Percentiles rank a stretch among this genome's conserved stretches.
Conservation (phyloP, 305 asterid genomes). For the Fraxinus dipetala region DNA sequence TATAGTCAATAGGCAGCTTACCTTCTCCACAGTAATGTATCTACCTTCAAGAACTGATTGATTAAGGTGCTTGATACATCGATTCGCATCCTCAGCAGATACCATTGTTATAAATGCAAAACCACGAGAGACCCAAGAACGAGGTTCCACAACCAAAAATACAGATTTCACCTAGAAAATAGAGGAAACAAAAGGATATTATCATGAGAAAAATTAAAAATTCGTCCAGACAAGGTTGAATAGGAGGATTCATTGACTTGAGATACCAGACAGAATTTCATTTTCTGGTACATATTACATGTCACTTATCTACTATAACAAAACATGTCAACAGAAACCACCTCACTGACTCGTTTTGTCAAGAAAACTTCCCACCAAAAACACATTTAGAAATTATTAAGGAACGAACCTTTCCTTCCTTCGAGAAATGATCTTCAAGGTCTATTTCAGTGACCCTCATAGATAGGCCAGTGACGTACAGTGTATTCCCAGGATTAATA, state of each 20-base stretch:
- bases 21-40: slow-evolving; percentile 94
- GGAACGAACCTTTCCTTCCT: slow-evolving; percentile 83
- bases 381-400: background rate
- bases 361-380: background rate
- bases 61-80: slow-evolving; percentile 83
- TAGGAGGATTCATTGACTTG: background rate
- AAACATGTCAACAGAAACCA: background rate
- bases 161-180: slow-evolving; percentile 71
- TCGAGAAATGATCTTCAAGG: slow-evolving; percentile 93
- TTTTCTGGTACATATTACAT: background rate
- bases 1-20: slow-evolving; percentile 21
- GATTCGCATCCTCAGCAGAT: slow-evolving; percentile 69
- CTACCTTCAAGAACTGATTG: slow-evolving; percentile 94
- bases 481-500: slow-evolving; percentile 74
- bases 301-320: background rate
- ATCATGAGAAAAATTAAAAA: background rate
- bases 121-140: slow-evolving; percentile 88
- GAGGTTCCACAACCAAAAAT: slow-evolving; percentile 89
- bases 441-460: slow-evolving; percentile 88
- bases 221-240: background rate
- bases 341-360: background rate
- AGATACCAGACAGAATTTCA: background rate
- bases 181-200: slow-evolving; percentile 8
- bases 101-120: slow-evolving; percentile 91
- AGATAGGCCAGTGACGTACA: slow-evolving; percentile 90